Conservation (phyloP, 1,139 yeast genomes). For the Pichia sp. region DNA sequence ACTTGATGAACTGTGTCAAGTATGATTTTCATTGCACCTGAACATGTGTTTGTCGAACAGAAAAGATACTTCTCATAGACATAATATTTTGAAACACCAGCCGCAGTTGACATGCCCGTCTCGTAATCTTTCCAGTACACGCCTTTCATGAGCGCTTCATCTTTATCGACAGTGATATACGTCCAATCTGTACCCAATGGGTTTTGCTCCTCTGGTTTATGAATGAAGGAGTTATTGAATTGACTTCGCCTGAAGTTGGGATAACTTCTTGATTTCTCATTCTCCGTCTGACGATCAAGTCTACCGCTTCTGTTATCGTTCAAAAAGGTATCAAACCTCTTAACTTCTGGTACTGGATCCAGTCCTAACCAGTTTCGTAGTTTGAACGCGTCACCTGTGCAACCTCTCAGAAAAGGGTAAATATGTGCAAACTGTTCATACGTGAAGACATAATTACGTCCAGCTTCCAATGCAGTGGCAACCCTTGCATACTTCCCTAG, state of each 20-base stretch:
- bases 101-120: not conserved
- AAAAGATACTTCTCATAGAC: conserved; percentile 8
- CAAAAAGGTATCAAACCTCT: too few species aligned
- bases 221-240: conserved; percentile 3
- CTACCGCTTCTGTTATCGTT: too few species aligned
- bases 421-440: conserved; percentile 12
- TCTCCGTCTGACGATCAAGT: too few species aligned
- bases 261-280: too few species aligned
- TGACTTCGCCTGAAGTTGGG: conserved; percentile 1
- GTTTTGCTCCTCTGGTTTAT: not conserved
- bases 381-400: conserved; percentile 1
- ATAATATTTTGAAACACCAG: conserved; percentile 1
- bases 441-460: conserved; percentile 8
- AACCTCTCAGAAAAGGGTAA: conserved; percentile 10
- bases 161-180: conserved; percentile 4
- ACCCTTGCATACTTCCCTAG: conserved; percentile 12
- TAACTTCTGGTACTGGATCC: too few species aligned
- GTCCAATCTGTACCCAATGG: conserved; percentile 7
- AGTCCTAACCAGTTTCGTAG: too few species aligned
- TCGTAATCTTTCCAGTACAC: not conserved
- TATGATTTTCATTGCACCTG: conserved; percentile 8
- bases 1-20: conserved; percentile 12
- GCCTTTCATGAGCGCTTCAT: not conserved
- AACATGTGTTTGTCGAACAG: conserved; percentile 8
- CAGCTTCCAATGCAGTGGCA: conserved; percentile 9